Evolutionary conservation across 1,284 basidiomycete species (phyloP), one percentile per base, ranked within the genome.

Genomic region (Stygiomarasmius scandens): DNA sequence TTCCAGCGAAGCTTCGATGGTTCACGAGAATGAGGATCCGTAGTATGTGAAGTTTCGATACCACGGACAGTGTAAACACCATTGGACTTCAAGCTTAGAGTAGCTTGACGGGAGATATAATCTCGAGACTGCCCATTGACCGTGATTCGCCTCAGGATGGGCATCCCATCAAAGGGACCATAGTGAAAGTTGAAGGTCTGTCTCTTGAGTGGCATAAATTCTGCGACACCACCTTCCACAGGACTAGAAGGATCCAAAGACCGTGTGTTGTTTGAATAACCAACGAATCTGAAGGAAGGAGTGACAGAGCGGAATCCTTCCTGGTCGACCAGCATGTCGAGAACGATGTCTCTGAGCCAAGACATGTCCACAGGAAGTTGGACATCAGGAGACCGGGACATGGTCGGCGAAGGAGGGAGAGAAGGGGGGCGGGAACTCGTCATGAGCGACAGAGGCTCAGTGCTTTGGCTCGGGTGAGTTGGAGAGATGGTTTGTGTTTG

Each of bases 321-420:
- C 70, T 93, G 91, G 66, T 93, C 92, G 29, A 93, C 85, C 70
- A 85, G 81, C 27, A 93, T 72, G 58, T 89, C 82, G n/a, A 92
- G 69, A 32, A 69, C 71, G 19, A 75, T 74, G 49, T 78, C 74
- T 55, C 77, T 74, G 9, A 90, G 75, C 84, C 85, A 89, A 1
- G 69, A 62, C 1, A 85, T 65, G 38, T 74, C 68, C 16, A 65
- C 62, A 0, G 80, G 79, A 14, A 82, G 55, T n/a, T 52, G 44
- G 16, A 52, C 41, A 32, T 61, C 55, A 11, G 67, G 34, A 57
- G 59, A 23, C 58, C 4, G 6, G n/a, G 45, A 49, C 55, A 56
- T 56, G 12, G 29, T 14, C 29, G 49, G 23, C 10, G 25, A n/a
- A 19, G 43, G 24, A 41, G 32, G 66, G 51, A 49, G 49, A 60